phyloP scores from a whole-genome alignment of 2,329 filamentous ascomycete species.

The Graphilbum sp. region DNA sequence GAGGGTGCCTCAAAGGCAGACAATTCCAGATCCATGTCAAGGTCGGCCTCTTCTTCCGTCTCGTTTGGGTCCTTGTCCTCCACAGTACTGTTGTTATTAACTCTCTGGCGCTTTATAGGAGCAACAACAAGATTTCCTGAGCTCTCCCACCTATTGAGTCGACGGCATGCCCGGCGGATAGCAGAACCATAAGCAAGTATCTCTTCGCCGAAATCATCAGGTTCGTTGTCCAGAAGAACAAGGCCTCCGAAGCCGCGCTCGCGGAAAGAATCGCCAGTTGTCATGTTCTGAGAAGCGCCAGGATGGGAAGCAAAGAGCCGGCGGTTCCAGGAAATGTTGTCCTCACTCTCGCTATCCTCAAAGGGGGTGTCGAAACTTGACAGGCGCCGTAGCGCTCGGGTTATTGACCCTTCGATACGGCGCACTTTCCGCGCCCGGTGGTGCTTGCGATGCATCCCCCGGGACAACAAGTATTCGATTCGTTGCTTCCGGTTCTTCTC shows the following conservation, averaged over 20 bases:
- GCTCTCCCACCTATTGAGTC: constrained; percentile 55
- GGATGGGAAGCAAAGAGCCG: constrained; percentile 8
- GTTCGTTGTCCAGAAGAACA: constrained; percentile 41
- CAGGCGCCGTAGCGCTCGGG: constrained; percentile 49
- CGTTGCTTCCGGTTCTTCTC: constrained; percentile 63
- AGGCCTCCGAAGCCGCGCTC: constrained; percentile 48
- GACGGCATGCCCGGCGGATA: constrained; percentile 43
- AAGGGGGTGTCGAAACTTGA: constrained; percentile 38
- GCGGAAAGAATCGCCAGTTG: constrained; percentile 24
- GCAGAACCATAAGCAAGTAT: constrained; percentile 48
- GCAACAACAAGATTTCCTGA: constrained; percentile 24
- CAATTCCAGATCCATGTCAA: constrained; percentile 12
- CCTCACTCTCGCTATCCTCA: constrained; percentile 47
- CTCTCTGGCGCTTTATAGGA: constrained; percentile 24
- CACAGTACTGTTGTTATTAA: constrained; percentile 9
- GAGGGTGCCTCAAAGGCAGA: background rate
- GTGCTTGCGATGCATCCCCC: constrained; percentile 52
- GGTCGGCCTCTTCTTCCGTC: constrained; percentile 15
- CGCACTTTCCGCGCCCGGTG: constrained; percentile 45
- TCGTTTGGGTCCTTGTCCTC: constrained; percentile 15
- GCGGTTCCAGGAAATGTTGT: constrained; percentile 17
- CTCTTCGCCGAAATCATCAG: constrained; percentile 66
- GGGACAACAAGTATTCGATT: constrained; percentile 67
- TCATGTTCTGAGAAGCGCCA: constrained; percentile 6
- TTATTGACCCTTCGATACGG: constrained; percentile 47